A percentile compares a stretch with the other conserved stretches of the same genome.
Conservation (phyloP, 2,329 filamentous ascomycete species). For the Aspergillus pseudonomiae region DNA sequence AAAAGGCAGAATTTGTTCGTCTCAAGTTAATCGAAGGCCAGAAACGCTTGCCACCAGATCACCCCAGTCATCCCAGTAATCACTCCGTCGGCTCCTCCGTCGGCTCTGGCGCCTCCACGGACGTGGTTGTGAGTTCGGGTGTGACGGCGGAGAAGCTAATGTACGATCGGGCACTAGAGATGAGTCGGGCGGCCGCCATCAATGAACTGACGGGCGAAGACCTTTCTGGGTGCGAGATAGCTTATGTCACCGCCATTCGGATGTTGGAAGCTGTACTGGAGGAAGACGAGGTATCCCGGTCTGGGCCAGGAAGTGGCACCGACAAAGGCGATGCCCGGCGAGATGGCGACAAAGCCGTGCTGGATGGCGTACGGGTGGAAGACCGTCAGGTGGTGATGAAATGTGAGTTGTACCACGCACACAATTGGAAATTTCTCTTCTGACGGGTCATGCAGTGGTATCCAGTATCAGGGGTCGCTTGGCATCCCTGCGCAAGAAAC, state of each 20-base stretch:
- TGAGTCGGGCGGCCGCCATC: conserved; percentile 92
- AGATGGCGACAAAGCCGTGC: conserved; percentile 27
- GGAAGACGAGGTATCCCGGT: conserved; percentile 63
- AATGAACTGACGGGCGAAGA: conserved; percentile 95
- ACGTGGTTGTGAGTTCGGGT: conserved; percentile 82
- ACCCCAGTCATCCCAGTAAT: conserved; percentile 83
- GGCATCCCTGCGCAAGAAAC: conserved; percentile 52
- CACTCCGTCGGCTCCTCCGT: conserved; percentile 63
- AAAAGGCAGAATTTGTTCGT: conserved; percentile 94
- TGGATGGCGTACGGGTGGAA: conserved; percentile 50
- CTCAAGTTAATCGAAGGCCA: conserved; percentile 86
- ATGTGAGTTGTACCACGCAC: conserved; percentile 42
- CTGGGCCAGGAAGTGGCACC: conserved; percentile 22
- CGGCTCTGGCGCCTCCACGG: conserved; percentile 66
- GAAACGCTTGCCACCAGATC: conserved; percentile 77
- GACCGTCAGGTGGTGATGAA: conserved; percentile 54
- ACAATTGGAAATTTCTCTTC: neutral
- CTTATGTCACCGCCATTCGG: conserved; percentile 88
- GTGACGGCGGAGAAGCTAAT: conserved; percentile 95
- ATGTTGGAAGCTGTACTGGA: conserved; percentile 96
- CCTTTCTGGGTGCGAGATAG: conserved; percentile 82
- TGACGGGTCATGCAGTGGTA: conserved; percentile 45
- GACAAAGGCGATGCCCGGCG: conserved; percentile 5
- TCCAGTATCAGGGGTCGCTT: conserved; percentile 53
- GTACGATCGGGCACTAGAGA: conserved; percentile 96